Base-by-base conservation (phyloP, 805 yeast species). In the Metschnikowia arizonensis region DNA sequence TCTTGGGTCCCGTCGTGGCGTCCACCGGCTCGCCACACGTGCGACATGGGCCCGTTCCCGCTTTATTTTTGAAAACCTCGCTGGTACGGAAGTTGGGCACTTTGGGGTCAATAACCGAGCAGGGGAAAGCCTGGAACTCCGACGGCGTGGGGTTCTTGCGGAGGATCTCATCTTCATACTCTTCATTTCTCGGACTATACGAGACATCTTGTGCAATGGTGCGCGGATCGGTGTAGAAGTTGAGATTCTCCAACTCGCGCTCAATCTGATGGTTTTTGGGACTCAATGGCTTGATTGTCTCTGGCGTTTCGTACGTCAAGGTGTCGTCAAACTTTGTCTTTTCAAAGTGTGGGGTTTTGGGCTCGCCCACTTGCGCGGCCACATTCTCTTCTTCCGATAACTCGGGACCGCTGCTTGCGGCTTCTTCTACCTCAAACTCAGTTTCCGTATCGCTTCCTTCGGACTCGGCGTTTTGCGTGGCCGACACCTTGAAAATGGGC, bases 31-130 rank as follows among this genome's bases (percentile, higher is more conserved):
- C 49, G 4, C 65, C 62, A 67, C 98, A 91, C 28, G 76, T 72
- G 47, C 97, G 79, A 62, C 98, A 91, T 12, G 89, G 89, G 0
- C 93, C 93, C 49, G 77, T 67, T 0, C 91, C 93, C 0, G 89
- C 77, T 4, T 76, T 72, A 45, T 63, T 64, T 2, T 38, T 17
- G 11, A 32, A 24, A 4, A 32, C 39, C 8, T 42, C 49, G 26
- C 51, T 45, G 23, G 46, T 39, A 12, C 55, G 42, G 47, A 54
- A 54, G 8, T 35, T 25, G 2, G 58, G 56, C 15, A 42, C 31
- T 24, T 33, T 25, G 9, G 54, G 46, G 18, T 40, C 47, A 12
- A 54, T 40, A 17, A 54, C 56, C 9, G 55, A 50, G 24, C 47
- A 44, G 10, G 58, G 58, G 34, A 54, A 54, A 17, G 58, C 55